Percentiles rank a stretch among this genome's conserved stretches.
Evolutionary conservation across 495 filamentous ascomycete species (phyloP).

Genomic region (Annulohypoxylon nitens): DNA sequence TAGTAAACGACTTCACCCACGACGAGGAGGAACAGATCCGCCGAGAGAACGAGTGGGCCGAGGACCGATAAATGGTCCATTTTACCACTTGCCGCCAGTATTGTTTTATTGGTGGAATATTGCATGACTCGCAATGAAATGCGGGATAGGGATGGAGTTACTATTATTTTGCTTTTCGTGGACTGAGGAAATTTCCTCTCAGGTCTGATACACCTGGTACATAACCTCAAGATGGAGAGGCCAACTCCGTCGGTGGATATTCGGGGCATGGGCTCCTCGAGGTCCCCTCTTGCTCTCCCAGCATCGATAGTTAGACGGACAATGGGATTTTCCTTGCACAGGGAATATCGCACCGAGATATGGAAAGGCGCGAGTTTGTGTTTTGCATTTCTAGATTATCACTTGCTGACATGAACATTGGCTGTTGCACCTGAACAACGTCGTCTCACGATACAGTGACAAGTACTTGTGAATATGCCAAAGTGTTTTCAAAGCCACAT

Average conservation of each 20-base stretch:
- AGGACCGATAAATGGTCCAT: slow-evolving; percentile 68
- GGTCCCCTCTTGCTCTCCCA: background rate
- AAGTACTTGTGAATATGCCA: background rate
- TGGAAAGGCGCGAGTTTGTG: background rate
- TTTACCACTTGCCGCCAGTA: background rate
- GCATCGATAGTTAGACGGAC: background rate
- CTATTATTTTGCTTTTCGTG: background rate
- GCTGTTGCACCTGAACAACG: background rate
- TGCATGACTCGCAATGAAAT: background rate
- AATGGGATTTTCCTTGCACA: slow-evolving; percentile 2
- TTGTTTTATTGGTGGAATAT: background rate
- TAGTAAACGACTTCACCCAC: slow-evolving; percentile 80
- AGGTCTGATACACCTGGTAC: background rate
- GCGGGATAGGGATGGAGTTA: background rate
- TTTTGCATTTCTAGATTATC: slow-evolving; percentile 9
- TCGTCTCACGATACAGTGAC: background rate
- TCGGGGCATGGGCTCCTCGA: background rate
- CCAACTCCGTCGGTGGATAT: background rate
- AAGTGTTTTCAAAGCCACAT: background rate
- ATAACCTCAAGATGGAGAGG: slow-evolving; percentile 11
- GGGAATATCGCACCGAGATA: background rate
- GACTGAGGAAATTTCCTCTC: background rate
- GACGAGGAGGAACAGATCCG: slow-evolving; percentile 83
- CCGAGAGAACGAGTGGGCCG: slow-evolving; percentile 81
- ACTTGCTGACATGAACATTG: background rate